Evolutionary conservation across 352 stramenopile species (phyloP), one percentile per base, ranked within the genome.

Genomic region (Blastocystis hominis): DNA sequence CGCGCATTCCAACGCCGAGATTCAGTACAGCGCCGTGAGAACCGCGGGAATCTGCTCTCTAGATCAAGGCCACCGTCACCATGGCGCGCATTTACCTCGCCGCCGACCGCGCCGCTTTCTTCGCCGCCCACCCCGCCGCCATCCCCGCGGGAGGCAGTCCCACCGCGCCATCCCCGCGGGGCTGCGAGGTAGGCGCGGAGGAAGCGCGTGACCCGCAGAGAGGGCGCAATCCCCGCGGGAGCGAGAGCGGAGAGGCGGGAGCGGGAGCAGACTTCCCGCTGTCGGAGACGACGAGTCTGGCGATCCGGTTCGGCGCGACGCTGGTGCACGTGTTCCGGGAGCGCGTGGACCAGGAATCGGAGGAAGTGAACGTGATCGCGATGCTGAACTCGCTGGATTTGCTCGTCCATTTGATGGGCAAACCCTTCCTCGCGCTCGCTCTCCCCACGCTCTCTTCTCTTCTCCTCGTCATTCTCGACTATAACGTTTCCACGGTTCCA

Each of bases 31-130:
- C 44, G 72, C 72, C 17, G 72, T 84, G 46, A 20, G n/a, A 1
- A 20, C 0, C 17, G 50, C n/a, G 40, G 0, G 56, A 66, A 53
- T 7, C 20, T 80, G 6, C 34, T 38, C 15, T 24, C 3, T 44
- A 84, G 72, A n/a, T 66, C 50, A 84, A 84, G 56, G 50, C 72
- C 10, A 34, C 54, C 30, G 62, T 68, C n/a, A 34, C 68, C 9
- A 59, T 84, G 47, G 46, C 62, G 13, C 72, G 55, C 20, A 7
- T 84, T 15, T 20, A 66, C 36, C 30, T 44, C 30, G 1, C 4
- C 42, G 46, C 59, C 10, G 68, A 78, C 4, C 46, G 30, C 62
- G 62, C 42, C 24, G 46, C 42, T 70, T 70, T 70, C 15, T 24
- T 70, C 38, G 24, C 30, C 7, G 3, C 38, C 3, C 30, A 64